Evolutionary conservation across 768 basidiomycete genomes (phyloP).

Genomic region (Pleurotus citrinopileatus): DNA sequence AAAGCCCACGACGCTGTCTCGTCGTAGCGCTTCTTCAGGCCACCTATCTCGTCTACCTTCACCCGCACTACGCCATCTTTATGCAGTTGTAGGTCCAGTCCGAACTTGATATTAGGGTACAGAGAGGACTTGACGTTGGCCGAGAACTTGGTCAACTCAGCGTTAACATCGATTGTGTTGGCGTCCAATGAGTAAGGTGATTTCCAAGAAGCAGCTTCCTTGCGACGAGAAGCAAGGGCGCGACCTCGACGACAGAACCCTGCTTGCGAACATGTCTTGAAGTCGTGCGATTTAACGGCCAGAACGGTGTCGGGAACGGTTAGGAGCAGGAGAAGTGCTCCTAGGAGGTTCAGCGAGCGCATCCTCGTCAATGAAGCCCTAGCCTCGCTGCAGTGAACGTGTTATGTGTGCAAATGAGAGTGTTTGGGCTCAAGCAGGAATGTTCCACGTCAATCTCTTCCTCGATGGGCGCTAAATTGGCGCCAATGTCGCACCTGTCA

Average conservation of each 20-base stretch:
- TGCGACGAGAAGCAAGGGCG: slow-evolving; percentile 70
- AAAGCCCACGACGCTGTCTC: slow-evolving; percentile 92
- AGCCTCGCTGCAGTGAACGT: too few species aligned
- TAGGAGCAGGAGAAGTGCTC: slow-evolving; percentile 32
- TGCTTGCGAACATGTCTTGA: slow-evolving; percentile 92
- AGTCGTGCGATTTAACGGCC: slow-evolving; percentile 80
- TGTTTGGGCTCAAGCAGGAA: too few species aligned
- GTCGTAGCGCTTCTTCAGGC: slow-evolving; percentile 82
- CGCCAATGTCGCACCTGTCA: too few species aligned
- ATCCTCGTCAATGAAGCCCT: slow-evolving; percentile 18
- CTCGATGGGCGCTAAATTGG: too few species aligned
- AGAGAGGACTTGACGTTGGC: slow-evolving; percentile 78
- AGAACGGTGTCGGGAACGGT: slow-evolving; percentile 30
- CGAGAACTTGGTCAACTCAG: slow-evolving; percentile 59
- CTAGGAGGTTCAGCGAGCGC: slow-evolving; percentile 34
- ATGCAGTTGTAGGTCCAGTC: slow-evolving; percentile 80
- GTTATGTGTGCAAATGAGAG: too few species aligned
- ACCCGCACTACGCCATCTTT: slow-evolving; percentile 89
- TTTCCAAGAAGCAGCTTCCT: slow-evolving; percentile 59
- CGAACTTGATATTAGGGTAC: slow-evolving; percentile 82
- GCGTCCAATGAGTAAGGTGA: slow-evolving; percentile 85
- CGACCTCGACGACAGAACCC: slow-evolving; percentile 91
- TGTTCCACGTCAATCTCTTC: too few species aligned
- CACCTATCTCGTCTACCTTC: slow-evolving; percentile 85
- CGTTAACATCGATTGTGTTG: slow-evolving; percentile 46